These are phyloP conservation scores for Diplodia sapinea DNA, from an alignment of 2,329 filamentous ascomycete genomes.

Conservation along the genomic window DNA sequence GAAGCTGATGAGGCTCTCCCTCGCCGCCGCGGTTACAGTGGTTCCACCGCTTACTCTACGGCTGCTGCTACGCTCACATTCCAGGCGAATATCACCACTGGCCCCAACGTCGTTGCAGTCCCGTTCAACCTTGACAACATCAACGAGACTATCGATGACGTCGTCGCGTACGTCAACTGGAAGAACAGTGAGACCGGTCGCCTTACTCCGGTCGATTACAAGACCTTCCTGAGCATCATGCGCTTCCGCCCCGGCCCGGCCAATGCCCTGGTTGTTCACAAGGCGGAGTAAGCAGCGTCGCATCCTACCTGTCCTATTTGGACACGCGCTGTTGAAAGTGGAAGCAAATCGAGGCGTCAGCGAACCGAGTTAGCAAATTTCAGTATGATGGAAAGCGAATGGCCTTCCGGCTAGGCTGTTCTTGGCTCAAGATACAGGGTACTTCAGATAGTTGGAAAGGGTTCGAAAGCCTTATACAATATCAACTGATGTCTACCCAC, in stretches of 20 bases:
- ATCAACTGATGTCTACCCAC: background rate
- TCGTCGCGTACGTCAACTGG: conserved; percentile 16
- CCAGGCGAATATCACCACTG: conserved; percentile 11
- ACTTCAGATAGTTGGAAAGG: background rate
- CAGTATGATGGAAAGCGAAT: too few species aligned
- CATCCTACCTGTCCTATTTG: background rate
- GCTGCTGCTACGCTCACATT: background rate
- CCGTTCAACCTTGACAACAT: conserved; percentile 19
- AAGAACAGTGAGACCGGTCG: conserved; percentile 10
- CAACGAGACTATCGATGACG: conserved; percentile 1
- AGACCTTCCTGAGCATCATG: conserved; percentile 18
- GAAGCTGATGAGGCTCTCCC: background rate
- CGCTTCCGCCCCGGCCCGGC: background rate
- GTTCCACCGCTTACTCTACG: background rate
- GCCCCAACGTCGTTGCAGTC: background rate
- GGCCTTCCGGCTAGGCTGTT: background rate
- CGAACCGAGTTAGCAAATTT: background rate
- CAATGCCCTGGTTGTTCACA: conserved; percentile 1
- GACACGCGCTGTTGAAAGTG: background rate
- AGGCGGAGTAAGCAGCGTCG: background rate
- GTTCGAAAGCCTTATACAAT: background rate
- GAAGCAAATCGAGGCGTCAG: background rate
- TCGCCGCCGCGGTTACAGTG: background rate
- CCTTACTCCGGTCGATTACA: background rate
- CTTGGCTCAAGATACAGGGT: background rate